A percentile compares a stretch with the other conserved stretches of the same genome.
Evolutionary conservation across 208 protist species (phyloP).

Genomic region (Leishmania braziliensis): DNA sequence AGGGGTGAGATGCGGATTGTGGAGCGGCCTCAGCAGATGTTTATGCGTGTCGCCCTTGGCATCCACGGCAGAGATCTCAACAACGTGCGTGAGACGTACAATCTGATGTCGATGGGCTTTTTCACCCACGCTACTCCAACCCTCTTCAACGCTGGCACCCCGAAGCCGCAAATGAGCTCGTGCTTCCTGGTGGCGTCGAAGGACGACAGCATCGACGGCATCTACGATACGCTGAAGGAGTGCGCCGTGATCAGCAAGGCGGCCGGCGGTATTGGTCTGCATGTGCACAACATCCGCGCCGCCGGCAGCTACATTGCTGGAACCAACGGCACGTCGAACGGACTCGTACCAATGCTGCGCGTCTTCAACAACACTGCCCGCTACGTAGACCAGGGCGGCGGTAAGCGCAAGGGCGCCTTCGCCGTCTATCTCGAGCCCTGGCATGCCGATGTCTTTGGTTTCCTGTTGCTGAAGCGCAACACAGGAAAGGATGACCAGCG

Average conservation of each 20-base stretch:
- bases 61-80: constrained; percentile 96
- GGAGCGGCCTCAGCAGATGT: constrained; percentile 99
- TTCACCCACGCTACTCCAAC: constrained; percentile 99
- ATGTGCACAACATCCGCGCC: constrained; percentile 96
- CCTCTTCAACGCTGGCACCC: constrained; percentile 98
- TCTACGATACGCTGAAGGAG: constrained; percentile 99
- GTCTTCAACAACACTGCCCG: constrained; percentile 99
- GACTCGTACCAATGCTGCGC: constrained; percentile 99
- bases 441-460: constrained; percentile 99
- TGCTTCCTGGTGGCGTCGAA: constrained; percentile 99
- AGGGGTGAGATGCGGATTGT: constrained; percentile 81
- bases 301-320: constrained; percentile 97
- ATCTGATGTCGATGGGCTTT: constrained; percentile 92
- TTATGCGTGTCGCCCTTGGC: constrained; percentile 98
- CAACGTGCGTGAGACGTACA: constrained; percentile 96
- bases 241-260: constrained; percentile 98
- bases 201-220: constrained; percentile 99
- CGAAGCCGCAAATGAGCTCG: constrained; percentile 96
- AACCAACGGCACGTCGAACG: constrained; percentile 97
- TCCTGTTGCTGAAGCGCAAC: constrained; percentile 98
- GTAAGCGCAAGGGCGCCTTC: constrained; percentile 99
- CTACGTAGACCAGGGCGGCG: constrained; percentile 98
- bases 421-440: constrained; percentile 99
- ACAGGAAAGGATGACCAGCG: constrained; percentile 98
- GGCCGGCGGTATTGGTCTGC: constrained; percentile 98